Conservation (phyloP, 1,284 basidiomycete species). For the Cutaneotrichosporon curvatum region DNA sequence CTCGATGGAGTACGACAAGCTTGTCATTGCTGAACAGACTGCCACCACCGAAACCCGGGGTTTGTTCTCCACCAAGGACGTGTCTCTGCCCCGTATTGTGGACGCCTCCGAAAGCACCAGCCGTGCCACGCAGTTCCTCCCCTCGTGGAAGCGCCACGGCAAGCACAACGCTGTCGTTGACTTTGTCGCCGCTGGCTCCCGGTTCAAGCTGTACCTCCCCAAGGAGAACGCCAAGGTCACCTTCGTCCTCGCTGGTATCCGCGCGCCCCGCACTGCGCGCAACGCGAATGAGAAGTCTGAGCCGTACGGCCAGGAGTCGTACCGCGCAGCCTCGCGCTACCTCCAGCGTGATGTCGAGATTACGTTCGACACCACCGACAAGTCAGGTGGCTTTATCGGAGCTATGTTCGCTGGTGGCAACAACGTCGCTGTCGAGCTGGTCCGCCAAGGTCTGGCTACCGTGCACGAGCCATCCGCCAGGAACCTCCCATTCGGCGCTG, state of each 20-base stretch:
- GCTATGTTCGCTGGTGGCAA: constrained; percentile 68
- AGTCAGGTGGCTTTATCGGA: constrained; percentile 93
- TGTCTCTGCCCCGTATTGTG: constrained; percentile 58
- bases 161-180: constrained; percentile 80
- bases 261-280: constrained; percentile 72
- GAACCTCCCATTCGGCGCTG: constrained; percentile 64
- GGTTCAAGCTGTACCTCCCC: constrained; percentile 86
- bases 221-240: constrained; percentile 89
- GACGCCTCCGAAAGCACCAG: constrained; percentile 82
- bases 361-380: constrained; percentile 81
- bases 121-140: constrained; percentile 77
- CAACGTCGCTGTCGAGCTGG: constrained; percentile 75
- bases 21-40: constrained; percentile 86
- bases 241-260: constrained; percentile 77
- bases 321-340: constrained; percentile 71
- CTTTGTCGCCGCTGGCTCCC: constrained; percentile 84
- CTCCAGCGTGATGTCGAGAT: constrained; percentile 96
- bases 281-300: constrained; percentile 80
- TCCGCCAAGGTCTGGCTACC: constrained; percentile 66
- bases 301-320: constrained; percentile 76
- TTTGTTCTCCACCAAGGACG: constrained; percentile 87
- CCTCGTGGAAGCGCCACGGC: constrained; percentile 84
- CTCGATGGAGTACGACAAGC: constrained; percentile 86
- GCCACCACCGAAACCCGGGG: constrained; percentile 74
- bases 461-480: constrained; percentile 87